Conservation (phyloP, 2,329 filamentous ascomycete genomes). For the Scortechinia acanthostroma region DNA sequence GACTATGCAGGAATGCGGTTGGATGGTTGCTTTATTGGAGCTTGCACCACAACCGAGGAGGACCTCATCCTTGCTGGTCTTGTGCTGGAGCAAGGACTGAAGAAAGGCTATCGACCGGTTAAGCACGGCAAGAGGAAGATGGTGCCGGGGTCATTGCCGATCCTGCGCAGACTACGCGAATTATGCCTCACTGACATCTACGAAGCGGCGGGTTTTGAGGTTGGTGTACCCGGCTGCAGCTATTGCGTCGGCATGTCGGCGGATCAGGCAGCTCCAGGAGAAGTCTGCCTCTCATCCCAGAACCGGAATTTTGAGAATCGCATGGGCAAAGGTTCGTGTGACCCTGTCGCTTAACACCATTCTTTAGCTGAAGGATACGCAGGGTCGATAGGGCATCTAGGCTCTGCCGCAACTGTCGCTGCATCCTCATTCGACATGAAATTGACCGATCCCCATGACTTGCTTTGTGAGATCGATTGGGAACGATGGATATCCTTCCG, state of each 20-base stretch:
- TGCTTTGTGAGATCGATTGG: conserved; percentile 17
- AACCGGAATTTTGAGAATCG: conserved; percentile 35
- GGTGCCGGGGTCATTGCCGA: conserved; percentile 25
- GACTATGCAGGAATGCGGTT: conserved; percentile 18
- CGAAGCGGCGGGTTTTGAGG: conserved; percentile 25
- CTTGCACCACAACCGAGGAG: conserved; percentile 33
- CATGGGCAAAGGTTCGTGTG: conserved; percentile 30
- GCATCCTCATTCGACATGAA: conserved; percentile 35
- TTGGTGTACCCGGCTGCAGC: conserved; percentile 28
- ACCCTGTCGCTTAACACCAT: conserved; percentile 3
- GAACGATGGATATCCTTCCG: no score
- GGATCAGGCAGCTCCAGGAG: conserved; percentile 27
- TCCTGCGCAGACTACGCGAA: conserved; percentile 19
- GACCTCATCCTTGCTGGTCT: conserved; percentile 29
- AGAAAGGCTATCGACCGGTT: conserved; percentile 16
- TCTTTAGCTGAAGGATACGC: conserved; percentile 4
- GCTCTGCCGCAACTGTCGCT: conserved; percentile 34
- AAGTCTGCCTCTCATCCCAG: conserved; percentile 31
- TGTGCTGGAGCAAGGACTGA: conserved; percentile 25
- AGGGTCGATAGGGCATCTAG: conserved; percentile 32
- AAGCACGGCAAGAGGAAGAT: conserved; percentile 24
- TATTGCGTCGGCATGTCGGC: conserved; percentile 30
- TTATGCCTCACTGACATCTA: conserved; percentile 24
- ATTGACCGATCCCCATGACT: conserved; percentile 23
- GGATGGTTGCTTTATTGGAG: conserved; percentile 33